Base-by-base conservation (phyloP, 306 rosid genomes). In the Pueraria montana region DNA sequence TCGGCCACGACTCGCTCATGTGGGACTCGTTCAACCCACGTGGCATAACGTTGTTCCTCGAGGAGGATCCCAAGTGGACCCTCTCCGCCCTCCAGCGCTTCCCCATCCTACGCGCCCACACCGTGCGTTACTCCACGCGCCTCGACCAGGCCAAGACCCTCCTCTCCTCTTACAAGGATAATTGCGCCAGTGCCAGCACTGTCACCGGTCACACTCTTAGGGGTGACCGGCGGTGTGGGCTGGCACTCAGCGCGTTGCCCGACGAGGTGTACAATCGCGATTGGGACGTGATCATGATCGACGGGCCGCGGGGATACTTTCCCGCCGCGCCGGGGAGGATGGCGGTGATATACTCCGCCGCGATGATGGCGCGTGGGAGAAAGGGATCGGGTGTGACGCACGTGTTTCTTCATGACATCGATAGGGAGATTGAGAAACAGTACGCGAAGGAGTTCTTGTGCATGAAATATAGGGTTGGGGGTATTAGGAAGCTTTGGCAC, bases 221-320 rank as follows among this genome's bases (percentile, higher is more conserved):
- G 48, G 91, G 82, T 2, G 74, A 92, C 36, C 24, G 20, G 13
- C 20, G 52, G 65, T 95, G 98, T 49, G 77, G 42, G 52, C 40
- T 95, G 8, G 99, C 99, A 0, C 46, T 93, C 45, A 55, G 74
- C 0, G 24, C 84, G 4, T 45, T 95, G 4, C 94, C 97, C 0
- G 77, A 68, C 0, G 91, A 89, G 82, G 93, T 92, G 46, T 92
- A 93, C 36, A 80, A 82, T 0, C 86, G 53, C 21, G 99, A 95
- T 21, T 95, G 99, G 99, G 98, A 95, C 27, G 69, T 93, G 77
- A 89, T 95, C 63, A 86, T 95, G 97, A 89, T 95, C 24, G 96
- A 95, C 61, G 98, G 91, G 14, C 99, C 99, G 1, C 81, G 87
- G 2, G 99, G 98, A 4, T 93, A 85, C 5, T 90, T 79, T 0